A percentile compares a stretch with the other conserved stretches of the same genome.
phyloP scores from a whole-genome alignment of 768 basidiomycete species.

The Lactarius vividus region DNA sequence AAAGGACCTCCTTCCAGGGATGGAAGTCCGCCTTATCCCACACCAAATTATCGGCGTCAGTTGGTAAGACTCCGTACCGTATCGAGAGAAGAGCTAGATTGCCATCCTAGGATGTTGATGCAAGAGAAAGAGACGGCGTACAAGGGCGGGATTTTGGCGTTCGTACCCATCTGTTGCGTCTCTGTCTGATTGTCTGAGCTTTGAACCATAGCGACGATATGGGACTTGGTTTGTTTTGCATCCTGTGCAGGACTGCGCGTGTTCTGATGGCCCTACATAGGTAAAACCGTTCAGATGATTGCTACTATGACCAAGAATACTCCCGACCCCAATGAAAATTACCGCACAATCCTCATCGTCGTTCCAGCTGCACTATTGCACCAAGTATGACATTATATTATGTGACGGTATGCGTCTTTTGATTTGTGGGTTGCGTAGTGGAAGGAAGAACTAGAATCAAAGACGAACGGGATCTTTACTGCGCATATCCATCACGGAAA shows the following conservation, averaged over 20 bases:
- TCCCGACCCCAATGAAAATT: slow-evolving; percentile 45
- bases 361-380: slow-evolving; percentile 73
- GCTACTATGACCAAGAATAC: slow-evolving; percentile 71
- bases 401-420: neutral
- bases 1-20: slow-evolving; percentile 59
- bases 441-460: slow-evolving; percentile 70
- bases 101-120: slow-evolving; percentile 57
- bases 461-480: slow-evolving; percentile 58
- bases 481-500: slow-evolving; percentile 73
- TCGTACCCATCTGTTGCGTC: slow-evolving; percentile 29
- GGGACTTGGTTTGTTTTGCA: slow-evolving; percentile 45
- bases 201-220: slow-evolving; percentile 54
- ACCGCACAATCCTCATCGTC: slow-evolving; percentile 65
- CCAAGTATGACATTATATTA: slow-evolving; percentile 44
- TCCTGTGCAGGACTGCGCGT: neutral
- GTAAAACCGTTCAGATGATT: slow-evolving; percentile 79
- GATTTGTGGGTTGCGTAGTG: slow-evolving; percentile 42
- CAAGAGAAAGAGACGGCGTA: slow-evolving; percentile 49
- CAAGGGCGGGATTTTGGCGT: slow-evolving; percentile 65
- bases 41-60: slow-evolving; percentile 78
- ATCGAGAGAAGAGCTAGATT: neutral
- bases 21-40: slow-evolving; percentile 66
- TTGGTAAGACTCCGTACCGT: slow-evolving; percentile 45
- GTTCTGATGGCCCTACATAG: slow-evolving; percentile 31
- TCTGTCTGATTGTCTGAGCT: neutral